phyloP scores from a whole-genome alignment of 352 stramenopile genomes.

The Phytophthora sansomeana region DNA sequence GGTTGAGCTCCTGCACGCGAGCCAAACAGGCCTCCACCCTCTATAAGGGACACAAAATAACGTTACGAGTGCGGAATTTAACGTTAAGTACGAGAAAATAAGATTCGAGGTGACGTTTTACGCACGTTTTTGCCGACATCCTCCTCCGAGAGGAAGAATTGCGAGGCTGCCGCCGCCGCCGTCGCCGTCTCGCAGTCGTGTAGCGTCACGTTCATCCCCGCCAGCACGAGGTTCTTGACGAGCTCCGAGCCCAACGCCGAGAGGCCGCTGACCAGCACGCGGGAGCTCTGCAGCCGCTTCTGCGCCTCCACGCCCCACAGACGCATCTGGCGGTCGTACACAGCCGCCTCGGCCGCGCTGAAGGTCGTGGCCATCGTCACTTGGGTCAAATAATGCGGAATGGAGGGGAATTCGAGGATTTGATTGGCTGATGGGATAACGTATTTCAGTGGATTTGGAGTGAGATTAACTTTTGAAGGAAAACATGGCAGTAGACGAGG shows the following conservation, averaged over 20 bases:
- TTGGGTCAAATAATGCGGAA: neutral
- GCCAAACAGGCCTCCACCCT: constrained; percentile 79
- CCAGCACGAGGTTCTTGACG: constrained; percentile 98
- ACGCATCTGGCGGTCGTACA: constrained; percentile 99
- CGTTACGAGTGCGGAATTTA: constrained; percentile 1
- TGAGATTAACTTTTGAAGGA: too few species aligned
- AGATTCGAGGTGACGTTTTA: neutral
- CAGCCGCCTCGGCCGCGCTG: constrained; percentile 89
- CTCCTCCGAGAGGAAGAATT: constrained; percentile 86
- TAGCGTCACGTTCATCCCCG: constrained; percentile 94
- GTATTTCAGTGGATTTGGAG: too few species aligned
- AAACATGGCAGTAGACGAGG: too few species aligned
- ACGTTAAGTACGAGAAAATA: neutral
- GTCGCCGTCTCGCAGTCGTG: constrained; percentile 83
- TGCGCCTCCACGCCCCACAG: constrained; percentile 99
- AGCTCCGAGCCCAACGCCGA: constrained; percentile 91
- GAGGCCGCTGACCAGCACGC: constrained; percentile 91
- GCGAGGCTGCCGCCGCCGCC: constrained; percentile 55
- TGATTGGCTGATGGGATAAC: too few species aligned
- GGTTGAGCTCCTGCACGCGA: constrained; percentile 95
- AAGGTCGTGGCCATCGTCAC: constrained; percentile 42
- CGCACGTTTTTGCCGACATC: constrained; percentile 83
- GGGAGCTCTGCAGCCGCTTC: constrained; percentile 89
- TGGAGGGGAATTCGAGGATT: too few species aligned
- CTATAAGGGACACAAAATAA: constrained; percentile 35